Evolutionary conservation across 192 early-diverging fungal species (phyloP).

Genomic region (Entomortierella beljakovae): DNA sequence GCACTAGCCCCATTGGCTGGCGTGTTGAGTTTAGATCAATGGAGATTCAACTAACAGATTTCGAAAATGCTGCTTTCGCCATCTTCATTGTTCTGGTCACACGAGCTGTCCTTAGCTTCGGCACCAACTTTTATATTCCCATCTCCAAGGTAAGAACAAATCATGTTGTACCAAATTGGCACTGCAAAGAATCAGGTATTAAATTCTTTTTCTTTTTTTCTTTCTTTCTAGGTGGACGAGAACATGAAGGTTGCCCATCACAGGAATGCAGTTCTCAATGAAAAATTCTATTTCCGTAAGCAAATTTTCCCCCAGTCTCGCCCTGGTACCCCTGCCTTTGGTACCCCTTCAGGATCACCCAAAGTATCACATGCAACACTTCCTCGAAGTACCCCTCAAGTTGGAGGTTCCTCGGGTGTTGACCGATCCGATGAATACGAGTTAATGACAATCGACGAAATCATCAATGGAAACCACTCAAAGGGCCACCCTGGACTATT

Average conservation of each 20-base stretch:
- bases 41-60: conserved; percentile 97
- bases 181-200: background rate
- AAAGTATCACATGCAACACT: conserved; percentile 22
- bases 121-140: conserved; percentile 96
- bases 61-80: conserved; percentile 96
- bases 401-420: conserved; percentile 8
- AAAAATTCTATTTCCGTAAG: conserved; percentile 94
- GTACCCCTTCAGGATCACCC: conserved; percentile 49
- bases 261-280: conserved; percentile 81
- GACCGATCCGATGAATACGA: conserved; percentile 65
- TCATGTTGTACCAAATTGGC: no score
- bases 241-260: conserved; percentile 93
- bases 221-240: conserved; percentile 76
- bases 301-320: conserved; percentile 73
- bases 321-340: conserved; percentile 43
- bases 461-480: conserved; percentile 86
- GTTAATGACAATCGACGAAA: conserved; percentile 89
- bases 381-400: conserved; percentile 5
- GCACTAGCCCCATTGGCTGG: conserved; percentile 94
- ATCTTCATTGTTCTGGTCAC: conserved; percentile 94
- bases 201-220: background rate
- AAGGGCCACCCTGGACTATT: conserved; percentile 84
- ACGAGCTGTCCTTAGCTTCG: conserved; percentile 86
- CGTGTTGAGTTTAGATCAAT: conserved; percentile 97
- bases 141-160: conserved; percentile 79